Percentiles rank a stretch among this genome's conserved stretches.
These are phyloP conservation scores for Chytriomyces sp. DNA, from an alignment of 192 early-diverging fungal species.

Conservation along the genomic window DNA sequence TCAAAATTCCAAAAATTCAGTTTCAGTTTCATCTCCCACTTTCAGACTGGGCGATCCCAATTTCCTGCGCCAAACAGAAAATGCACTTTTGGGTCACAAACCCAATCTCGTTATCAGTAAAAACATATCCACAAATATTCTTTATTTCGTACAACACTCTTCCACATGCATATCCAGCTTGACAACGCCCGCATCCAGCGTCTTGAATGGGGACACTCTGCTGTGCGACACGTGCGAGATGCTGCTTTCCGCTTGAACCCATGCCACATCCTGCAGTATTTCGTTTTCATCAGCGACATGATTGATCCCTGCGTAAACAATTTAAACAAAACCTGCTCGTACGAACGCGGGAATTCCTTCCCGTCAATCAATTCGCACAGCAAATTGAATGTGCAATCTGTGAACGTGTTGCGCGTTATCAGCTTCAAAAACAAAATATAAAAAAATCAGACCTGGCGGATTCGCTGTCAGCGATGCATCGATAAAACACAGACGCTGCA, in stretches of 20 bases:
- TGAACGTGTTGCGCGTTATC: conserved; percentile 1
- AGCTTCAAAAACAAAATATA: neutral
- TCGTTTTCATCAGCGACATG: neutral
- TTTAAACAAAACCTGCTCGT: conserved; percentile 1
- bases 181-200: conserved; percentile 44
- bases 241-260: conserved; percentile 38
- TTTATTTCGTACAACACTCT: neutral
- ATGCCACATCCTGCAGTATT: conserved; percentile 20
- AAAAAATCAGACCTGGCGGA: conserved; percentile 19
- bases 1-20: too few species aligned
- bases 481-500: conserved; percentile 35
- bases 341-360: conserved; percentile 22
- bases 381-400: conserved; percentile 39
- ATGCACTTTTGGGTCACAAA: too few species aligned
- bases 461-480: conserved; percentile 32
- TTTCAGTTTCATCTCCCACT: too few species aligned
- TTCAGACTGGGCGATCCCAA: too few species aligned
- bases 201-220: conserved; percentile 42
- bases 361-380: conserved; percentile 41
- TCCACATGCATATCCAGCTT: conserved; percentile 36
- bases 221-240: conserved; percentile 23
- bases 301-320: neutral
- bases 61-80: too few species aligned
- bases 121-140: neutral
- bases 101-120: too few species aligned